phyloP scores from a whole-genome alignment of 208 protist species.

The Kentomonas sorsogonicus region DNA sequence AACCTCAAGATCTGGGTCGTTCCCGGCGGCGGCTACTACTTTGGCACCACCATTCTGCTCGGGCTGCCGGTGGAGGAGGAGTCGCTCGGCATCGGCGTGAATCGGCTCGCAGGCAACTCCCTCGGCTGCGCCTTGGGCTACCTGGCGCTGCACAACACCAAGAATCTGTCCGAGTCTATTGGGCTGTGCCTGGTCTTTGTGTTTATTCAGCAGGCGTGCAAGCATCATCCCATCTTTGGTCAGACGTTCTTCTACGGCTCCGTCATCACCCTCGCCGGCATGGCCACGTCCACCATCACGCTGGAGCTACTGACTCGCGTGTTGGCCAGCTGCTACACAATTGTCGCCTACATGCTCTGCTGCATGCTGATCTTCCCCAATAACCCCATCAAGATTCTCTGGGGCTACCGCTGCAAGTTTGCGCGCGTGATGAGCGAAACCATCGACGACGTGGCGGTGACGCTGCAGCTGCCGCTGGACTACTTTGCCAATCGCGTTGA shows the following conservation, averaged over 20 bases:
- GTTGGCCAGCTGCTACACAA: conserved; percentile 30
- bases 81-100: conserved; percentile 29
- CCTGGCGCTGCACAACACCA: conserved; percentile 27
- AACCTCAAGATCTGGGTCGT: conserved; percentile 36
- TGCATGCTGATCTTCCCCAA: conserved; percentile 57
- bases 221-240: conserved; percentile 29
- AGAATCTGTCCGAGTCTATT: conserved; percentile 20
- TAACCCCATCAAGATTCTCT: conserved; percentile 52
- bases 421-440: conserved; percentile 26
- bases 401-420: conserved; percentile 31
- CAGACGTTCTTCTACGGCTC: conserved; percentile 34
- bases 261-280: conserved; percentile 25
- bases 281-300: conserved; percentile 21
- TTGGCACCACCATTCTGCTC: conserved; percentile 53
- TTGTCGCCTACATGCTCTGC: conserved; percentile 41
- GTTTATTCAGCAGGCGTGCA: conserved; percentile 23
- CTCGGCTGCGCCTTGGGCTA: conserved; percentile 31
- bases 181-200: conserved; percentile 19
- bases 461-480: conserved; percentile 11
- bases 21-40: conserved; percentile 33
- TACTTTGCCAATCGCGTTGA: conserved; percentile 6
- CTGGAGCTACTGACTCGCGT: conserved; percentile 32
- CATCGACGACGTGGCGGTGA: conserved; percentile 26
- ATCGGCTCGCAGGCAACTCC: conserved; percentile 28
- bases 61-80: conserved; percentile 50